These are phyloP conservation scores for Fraxinus ornus DNA, from an alignment of 305 asterid species.

Conservation along the genomic window DNA sequence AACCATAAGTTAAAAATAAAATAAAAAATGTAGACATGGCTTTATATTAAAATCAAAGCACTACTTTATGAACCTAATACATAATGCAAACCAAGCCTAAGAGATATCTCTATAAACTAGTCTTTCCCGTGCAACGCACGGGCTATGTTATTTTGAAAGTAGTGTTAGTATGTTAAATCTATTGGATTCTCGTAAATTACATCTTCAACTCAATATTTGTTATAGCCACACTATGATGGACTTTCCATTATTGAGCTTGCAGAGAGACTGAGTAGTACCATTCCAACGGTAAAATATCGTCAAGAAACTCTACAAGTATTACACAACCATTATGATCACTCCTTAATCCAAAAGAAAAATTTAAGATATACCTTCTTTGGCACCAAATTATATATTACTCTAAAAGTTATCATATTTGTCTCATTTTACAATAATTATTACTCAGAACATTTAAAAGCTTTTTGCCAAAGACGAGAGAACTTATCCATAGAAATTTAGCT, in stretches of 20 bases:
- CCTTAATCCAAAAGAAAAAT: no score
- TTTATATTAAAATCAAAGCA: not conserved
- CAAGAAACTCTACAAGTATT: not conserved
- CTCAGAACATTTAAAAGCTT: no score
- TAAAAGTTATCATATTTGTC: not conserved
- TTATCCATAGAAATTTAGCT: not conserved
- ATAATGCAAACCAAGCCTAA: constrained; percentile 22
- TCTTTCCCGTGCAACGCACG: no score
- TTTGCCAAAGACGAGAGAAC: not conserved
- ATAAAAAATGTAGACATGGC: not conserved
- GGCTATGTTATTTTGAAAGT: no score
- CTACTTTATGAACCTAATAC: not conserved
- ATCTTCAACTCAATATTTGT: no score
- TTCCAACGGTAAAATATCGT: no score
- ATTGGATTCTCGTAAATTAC: no score
- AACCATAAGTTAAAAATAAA: not conserved
- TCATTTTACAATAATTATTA: not conserved
- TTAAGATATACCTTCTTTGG: not conserved
- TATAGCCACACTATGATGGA: no score
- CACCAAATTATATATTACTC: not conserved
- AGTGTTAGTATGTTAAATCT: no score
- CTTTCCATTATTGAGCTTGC: no score
- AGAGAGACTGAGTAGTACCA: no score
- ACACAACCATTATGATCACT: not conserved
- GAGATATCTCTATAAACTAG: not conserved